Conservation (phyloP, 805 yeast species). For the Citeromyces matritensis region DNA sequence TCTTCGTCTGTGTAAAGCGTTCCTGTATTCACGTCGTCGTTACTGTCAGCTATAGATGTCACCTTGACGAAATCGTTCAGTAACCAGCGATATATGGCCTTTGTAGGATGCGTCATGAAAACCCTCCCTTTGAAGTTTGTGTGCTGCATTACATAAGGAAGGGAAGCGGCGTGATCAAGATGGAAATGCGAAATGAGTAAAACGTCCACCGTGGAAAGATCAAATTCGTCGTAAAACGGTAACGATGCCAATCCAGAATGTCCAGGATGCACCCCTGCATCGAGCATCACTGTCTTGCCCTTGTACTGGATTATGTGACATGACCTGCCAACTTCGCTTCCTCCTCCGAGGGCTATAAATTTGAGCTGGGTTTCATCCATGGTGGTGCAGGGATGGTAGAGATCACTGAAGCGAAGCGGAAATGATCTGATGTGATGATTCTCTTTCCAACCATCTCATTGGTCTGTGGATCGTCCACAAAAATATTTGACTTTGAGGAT, state of each 20-base stretch:
- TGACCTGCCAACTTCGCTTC: slow-evolving; percentile 94
- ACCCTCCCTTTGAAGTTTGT: slow-evolving; percentile 92
- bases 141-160: slow-evolving; percentile 96
- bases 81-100: slow-evolving; percentile 94
- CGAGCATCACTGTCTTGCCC: slow-evolving; percentile 92
- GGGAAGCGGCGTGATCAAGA: slow-evolving; percentile 93
- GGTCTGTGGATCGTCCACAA: too few relatives aligned
- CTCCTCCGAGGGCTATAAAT: slow-evolving; percentile 93
- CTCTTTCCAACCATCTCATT: too few relatives aligned
- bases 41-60: slow-evolving; percentile 37
- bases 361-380: slow-evolving; percentile 22
- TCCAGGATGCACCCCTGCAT: slow-evolving; percentile 98
- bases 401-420: too few relatives aligned
- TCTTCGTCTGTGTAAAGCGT: slow-evolving; percentile 84
- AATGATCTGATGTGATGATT: too few relatives aligned
- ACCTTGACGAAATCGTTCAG: slow-evolving; percentile 89
- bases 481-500: too few relatives aligned
- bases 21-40: slow-evolving; percentile 27
- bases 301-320: slow-evolving; percentile 87
- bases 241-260: slow-evolving; percentile 76
- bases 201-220: slow-evolving; percentile 74
- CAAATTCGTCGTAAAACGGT: slow-evolving; percentile 94
- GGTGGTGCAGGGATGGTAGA: not conserved
- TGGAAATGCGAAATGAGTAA: slow-evolving; percentile 89
- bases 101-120: slow-evolving; percentile 98